These are phyloP conservation scores for Phytophthora sp. DNA, from an alignment of 352 stramenopile genomes.

Conservation along the genomic window DNA sequence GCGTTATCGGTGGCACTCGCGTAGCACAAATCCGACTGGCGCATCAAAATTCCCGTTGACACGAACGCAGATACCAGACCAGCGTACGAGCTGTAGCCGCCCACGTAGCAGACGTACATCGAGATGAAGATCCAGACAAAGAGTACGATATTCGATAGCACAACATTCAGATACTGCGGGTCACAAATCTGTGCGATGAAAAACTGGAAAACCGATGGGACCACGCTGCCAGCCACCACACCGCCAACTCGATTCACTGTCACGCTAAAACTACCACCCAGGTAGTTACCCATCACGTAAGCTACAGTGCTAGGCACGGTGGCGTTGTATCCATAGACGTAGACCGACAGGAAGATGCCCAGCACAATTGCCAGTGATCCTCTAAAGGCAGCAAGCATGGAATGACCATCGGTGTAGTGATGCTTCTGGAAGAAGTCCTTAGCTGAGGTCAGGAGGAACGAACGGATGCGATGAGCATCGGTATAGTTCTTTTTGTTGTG, in stretches of 20 bases:
- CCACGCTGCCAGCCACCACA: constrained; percentile 75
- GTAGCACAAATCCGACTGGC: constrained; percentile 58
- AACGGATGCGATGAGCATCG: constrained; percentile 44
- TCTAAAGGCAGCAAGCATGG: constrained; percentile 60
- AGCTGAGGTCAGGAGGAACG: constrained; percentile 56
- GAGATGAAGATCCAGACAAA: constrained; percentile 64
- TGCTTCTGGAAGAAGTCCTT: constrained; percentile 48
- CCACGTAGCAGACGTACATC: constrained; percentile 71
- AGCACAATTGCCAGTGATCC: constrained; percentile 64
- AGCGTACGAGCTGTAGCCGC: constrained; percentile 64
- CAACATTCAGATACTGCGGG: constrained; percentile 33
- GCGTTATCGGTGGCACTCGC: constrained; percentile 33
- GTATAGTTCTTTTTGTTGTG: constrained; percentile 74
- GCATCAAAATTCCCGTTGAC: constrained; percentile 60
- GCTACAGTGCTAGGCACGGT: constrained; percentile 63
- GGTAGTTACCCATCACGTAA: constrained; percentile 76
- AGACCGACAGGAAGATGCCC: constrained; percentile 73
- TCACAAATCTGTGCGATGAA: constrained; percentile 75
- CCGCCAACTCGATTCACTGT: constrained; percentile 81
- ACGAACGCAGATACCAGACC: constrained; percentile 73
- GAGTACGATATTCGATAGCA: constrained; percentile 49
- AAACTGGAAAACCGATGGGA: constrained; percentile 83
- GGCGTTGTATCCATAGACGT: constrained; percentile 71
- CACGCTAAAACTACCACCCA: constrained; percentile 75
- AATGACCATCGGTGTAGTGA: constrained; percentile 50